A percentile compares a stretch with the other conserved stretches of the same genome.
Evolutionary conservation across 106 monocot species (phyloP).

Genomic region (Acorus calamus): DNA sequence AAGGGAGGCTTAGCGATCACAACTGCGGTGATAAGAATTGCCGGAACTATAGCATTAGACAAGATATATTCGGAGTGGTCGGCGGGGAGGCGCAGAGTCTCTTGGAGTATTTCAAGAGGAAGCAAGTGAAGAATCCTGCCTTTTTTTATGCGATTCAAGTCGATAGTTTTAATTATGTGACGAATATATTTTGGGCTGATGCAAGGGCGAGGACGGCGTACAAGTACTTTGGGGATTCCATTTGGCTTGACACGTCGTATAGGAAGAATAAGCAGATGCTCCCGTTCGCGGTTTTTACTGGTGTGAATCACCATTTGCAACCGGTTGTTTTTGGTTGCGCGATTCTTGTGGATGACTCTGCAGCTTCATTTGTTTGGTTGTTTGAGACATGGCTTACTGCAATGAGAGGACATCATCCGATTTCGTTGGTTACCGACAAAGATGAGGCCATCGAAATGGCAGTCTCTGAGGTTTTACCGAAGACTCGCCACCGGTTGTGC

Average conservation of each 20-base stretch:
- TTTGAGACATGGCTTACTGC: slow-evolving; percentile 16
- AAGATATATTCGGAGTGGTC: too few relatives aligned
- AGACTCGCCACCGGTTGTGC: slow-evolving; percentile 13
- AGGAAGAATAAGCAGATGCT: slow-evolving; percentile 16
- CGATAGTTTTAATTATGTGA: slow-evolving; percentile 3
- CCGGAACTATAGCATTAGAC: too few relatives aligned
- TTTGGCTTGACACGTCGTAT: slow-evolving; percentile 23
- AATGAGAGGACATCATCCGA: slow-evolving; percentile 11
- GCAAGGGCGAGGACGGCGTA: slow-evolving; percentile 17
- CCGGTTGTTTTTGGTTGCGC: slow-evolving; percentile 18
- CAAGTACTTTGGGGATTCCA: slow-evolving; percentile 21
- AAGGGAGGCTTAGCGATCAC: too few relatives aligned
- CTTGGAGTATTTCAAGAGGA: slow-evolving; percentile 23
- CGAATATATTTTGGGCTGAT: slow-evolving; percentile 23
- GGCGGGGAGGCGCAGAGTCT: slow-evolving; percentile 17
- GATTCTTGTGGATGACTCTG: slow-evolving; percentile 6
- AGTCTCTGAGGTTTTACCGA: slow-evolving; percentile 6
- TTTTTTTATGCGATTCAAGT: slow-evolving; percentile 20
- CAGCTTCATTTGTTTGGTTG: slow-evolving; percentile 13
- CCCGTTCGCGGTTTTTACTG: slow-evolving; percentile 13
- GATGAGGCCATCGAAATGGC: slow-evolving; percentile 2
- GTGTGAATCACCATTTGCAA: slow-evolving; percentile 22
- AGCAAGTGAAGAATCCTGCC: slow-evolving; percentile 11
- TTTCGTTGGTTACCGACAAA: slow-evolving; percentile 14
- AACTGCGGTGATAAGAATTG: too few relatives aligned